Conservation (phyloP, 306 rosid genomes). For the Potentilla sterilis region DNA sequence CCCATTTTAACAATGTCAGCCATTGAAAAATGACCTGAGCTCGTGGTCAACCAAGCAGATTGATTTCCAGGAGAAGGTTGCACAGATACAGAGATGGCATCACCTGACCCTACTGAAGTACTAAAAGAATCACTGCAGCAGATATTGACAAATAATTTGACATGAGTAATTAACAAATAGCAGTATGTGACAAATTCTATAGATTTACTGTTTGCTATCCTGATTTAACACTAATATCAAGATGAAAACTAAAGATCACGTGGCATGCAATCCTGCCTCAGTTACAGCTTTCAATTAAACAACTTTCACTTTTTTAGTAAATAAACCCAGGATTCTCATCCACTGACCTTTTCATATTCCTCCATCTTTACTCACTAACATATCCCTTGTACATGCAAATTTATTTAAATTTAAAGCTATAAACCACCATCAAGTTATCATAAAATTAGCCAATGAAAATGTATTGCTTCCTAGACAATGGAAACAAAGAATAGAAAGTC, state of each 20-base stretch:
- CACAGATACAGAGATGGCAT: slow-evolving; percentile 24
- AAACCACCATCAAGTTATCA: neutral
- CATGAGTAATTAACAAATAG: neutral
- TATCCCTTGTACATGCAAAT: neutral
- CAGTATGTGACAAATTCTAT: neutral
- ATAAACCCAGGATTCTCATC: neutral
- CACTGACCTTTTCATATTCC: neutral
- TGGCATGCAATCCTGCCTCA: neutral
- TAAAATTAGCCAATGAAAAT: slow-evolving; percentile 1
- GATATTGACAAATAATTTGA: slow-evolving; percentile 16
- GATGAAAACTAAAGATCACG: neutral
- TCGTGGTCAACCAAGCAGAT: slow-evolving; percentile 32
- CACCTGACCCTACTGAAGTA: slow-evolving; percentile 35
- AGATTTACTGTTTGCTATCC: neutral
- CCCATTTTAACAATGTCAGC: slow-evolving; percentile 70
- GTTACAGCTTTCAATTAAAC: slow-evolving; percentile 4
- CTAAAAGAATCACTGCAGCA: slow-evolving; percentile 55
- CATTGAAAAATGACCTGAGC: slow-evolving; percentile 54
- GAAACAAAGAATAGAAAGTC: neutral
- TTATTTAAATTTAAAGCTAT: neutral
- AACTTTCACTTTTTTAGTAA: neutral
- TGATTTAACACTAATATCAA: neutral
- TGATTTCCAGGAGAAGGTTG: slow-evolving; percentile 39
- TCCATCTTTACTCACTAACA: neutral
- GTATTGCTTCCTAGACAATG: neutral